Evolutionary conservation across 345 rosid genomes (phyloP), one percentile per base, ranked within the genome.

Genomic region (Pistacia vera): DNA sequence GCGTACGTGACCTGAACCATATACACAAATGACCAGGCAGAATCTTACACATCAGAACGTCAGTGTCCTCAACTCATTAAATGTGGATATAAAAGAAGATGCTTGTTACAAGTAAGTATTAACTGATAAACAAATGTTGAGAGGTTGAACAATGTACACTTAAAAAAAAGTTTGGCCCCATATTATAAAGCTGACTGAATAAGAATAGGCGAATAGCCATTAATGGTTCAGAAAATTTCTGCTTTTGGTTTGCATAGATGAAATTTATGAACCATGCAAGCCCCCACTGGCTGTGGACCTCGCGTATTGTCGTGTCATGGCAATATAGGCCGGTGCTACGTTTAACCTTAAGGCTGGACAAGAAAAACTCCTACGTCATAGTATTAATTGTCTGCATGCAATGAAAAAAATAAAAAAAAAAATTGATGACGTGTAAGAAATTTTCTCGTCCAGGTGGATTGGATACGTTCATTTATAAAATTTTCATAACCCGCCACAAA

Each of bases 271-370:
- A 17, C 75, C 75, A 54, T 62, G 36, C 52, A 54, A 20, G 11
- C 16, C 44, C 41, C 33, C 8, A 12, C 2, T 7, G 63, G 64
- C 12, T 20, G 77, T 67, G 74, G 81, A 25, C 77, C 81, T 67
- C 63, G 25, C 49, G 4, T 9, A 36, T 49, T 18, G 58, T 49
- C 46, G 2, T 18, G 58, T 49, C 46, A 4, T 44, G 48, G 8
- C 35, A 38, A 13, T 2, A 58, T 63, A 56, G 82, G 78, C 75
- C 82, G 79, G 76, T 54, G 57, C 76, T 51, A 51, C 58, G 30
- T 30, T 22, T 48, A 33, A 25, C 64, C 11, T 35, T 64, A 22
- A 5, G 7, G 20, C 7, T 52, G 35, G 59, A 28, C 59, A 6
- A 9, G 51, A 48, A 48, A 17, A 68, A 64, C 70, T 70, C 72